Evolutionary conservation across 108 stramenopile species (phyloP).

Genomic region (Discostella pseudostelligera): DNA sequence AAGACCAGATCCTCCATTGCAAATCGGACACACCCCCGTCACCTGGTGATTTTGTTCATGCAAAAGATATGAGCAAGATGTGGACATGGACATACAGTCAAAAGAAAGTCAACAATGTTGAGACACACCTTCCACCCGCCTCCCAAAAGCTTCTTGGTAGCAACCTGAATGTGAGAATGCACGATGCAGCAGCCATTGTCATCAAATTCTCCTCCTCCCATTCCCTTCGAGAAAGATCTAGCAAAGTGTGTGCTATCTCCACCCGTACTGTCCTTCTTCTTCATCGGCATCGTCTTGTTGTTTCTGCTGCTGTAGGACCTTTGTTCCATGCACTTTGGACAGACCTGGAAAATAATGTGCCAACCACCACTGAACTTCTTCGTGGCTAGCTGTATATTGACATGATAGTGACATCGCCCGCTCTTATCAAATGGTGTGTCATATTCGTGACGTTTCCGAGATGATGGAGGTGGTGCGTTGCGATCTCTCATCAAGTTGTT

Average conservation of each 20-base stretch:
- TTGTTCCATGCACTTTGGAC: constrained; percentile 49
- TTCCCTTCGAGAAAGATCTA: neutral
- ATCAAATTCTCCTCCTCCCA: constrained; percentile 20
- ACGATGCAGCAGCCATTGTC: constrained; percentile 43
- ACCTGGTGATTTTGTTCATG: neutral
- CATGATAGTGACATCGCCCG: constrained; percentile 46
- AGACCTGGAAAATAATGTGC: constrained; percentile 28
- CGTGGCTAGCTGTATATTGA: constrained; percentile 34
- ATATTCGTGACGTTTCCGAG: constrained; percentile 12
- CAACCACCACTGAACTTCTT: constrained; percentile 47
- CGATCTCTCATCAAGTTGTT: too few species aligned
- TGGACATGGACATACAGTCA: too few species aligned
- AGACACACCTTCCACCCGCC: constrained; percentile 39
- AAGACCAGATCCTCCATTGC: constrained; percentile 23
- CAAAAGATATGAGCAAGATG: neutral
- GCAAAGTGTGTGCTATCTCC: neutral
- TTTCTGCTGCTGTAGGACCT: constrained; percentile 8
- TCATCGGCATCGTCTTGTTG: too few species aligned
- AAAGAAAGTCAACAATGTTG: too few species aligned
- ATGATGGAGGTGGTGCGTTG: too few species aligned
- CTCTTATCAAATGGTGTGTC: constrained; percentile 46
- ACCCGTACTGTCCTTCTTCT: neutral
- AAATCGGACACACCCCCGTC: constrained; percentile 18
- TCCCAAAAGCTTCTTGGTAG: constrained; percentile 40
- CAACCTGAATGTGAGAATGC: constrained; percentile 45